Conservation (phyloP, 306 rosid genomes). For the Echinosophora koreensis region DNA sequence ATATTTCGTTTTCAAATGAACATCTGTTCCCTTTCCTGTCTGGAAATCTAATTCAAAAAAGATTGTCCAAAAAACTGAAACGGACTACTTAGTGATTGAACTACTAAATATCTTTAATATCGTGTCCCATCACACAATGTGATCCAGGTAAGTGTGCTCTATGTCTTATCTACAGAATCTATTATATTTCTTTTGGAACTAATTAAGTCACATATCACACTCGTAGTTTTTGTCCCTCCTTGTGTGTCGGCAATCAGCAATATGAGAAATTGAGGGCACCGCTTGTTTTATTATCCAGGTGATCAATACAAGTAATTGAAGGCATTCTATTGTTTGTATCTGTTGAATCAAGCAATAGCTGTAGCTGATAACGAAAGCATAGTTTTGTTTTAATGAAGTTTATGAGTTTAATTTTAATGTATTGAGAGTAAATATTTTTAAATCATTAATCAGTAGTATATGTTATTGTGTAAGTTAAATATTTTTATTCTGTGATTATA, state of each 20-base stretch:
- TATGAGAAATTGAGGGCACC: neutral
- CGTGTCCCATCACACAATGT: constrained; percentile 24
- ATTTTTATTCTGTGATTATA: no score
- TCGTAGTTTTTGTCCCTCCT: constrained; percentile 1
- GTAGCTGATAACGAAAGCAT: neutral
- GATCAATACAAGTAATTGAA: constrained; percentile 19
- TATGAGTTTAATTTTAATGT: neutral
- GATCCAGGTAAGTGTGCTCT: constrained; percentile 15
- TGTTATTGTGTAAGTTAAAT: no score
- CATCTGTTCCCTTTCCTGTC: neutral
- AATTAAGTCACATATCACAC: neutral
- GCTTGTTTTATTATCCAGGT: neutral
- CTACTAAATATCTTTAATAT: neutral
- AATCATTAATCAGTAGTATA: no score
- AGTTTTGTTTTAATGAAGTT: neutral
- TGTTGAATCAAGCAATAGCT: neutral
- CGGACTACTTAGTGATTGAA: neutral
- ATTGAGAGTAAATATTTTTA: no score
- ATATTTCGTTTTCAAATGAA: constrained; percentile 14
- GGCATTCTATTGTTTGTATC: neutral
- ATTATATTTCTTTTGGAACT: neutral
- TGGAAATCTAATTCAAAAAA: neutral
- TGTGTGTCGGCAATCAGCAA: neutral
- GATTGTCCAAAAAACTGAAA: constrained; percentile 29
- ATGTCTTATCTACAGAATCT: constrained; percentile 3